Base-by-base conservation (phyloP, 176 grass and related monocot species). In the Chrysopogon serrulatus region DNA sequence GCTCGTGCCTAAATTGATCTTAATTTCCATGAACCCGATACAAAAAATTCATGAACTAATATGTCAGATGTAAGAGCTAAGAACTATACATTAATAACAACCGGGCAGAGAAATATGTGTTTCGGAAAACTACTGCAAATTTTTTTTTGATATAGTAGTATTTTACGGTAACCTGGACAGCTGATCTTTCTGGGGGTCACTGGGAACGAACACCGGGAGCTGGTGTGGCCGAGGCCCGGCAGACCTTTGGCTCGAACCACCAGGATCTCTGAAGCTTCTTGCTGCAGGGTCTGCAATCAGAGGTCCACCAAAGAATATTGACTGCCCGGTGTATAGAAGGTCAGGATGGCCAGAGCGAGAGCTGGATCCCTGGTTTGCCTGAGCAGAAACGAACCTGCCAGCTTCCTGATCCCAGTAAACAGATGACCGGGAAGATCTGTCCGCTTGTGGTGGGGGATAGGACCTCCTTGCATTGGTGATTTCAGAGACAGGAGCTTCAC, bases 401-500 rank as follows among this genome's bases (percentile, higher is more conserved):
- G 97, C 93, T 81, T 99, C 97, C 84, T 90, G 97, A 87, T 99
- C 97, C 97, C 97, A 99, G 78, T 92, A 86, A 33, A 99, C 93
- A 19, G 97, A 99, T 40, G 91, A 70, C 2, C 84, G 75, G 53
- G 88, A 90, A n/a, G 81, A 89, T 71, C 77, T 89, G 45, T 86
- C 92, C 12, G 62, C 27, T 18, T 72, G 76, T 8, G 68, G 47
- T 4, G 4, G 33, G 10, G 44, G 66, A 9, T 30, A 48, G 21
- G 48, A 83, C 77, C 85, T 90, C 78, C 90, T 83, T 66, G 79
- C 9, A 12, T 41, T 87, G 51, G 35, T 78, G 40, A 68, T 41
- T 23, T 87, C 90, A 35, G 87, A 40, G 44, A 60, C 18, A 5
- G 79, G 35, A 9, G 33, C 63, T 79, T 92, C 90, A 19, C 85